phyloP scores from a whole-genome alignment of 1,284 basidiomycete species.

The Puccinia coronata region DNA sequence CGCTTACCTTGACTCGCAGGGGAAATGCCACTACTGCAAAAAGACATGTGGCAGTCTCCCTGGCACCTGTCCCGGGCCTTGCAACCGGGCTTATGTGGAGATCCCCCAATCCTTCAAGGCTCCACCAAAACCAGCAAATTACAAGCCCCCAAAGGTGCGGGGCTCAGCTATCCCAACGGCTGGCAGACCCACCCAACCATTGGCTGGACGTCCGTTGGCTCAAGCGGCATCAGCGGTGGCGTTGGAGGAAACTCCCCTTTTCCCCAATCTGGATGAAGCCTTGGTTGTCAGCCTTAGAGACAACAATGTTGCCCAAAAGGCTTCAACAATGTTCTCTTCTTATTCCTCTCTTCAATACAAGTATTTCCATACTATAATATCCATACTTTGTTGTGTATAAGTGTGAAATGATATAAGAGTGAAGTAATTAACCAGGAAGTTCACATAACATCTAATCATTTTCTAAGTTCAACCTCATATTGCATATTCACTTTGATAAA shows the following conservation, averaged over 20 bases:
- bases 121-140: background rate
- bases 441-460: no score
- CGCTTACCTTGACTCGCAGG: background rate
- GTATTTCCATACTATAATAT: no score
- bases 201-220: background rate
- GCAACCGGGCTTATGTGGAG: background rate
- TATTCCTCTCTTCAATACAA: no score
- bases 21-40: conserved; percentile 18
- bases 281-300: background rate
- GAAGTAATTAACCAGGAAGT: no score
- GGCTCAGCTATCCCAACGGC: background rate
- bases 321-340: no score
- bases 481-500: no score
- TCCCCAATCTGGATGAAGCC: background rate
- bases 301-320: no score
- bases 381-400: no score
- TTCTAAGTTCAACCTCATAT: no score
- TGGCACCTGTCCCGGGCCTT: background rate
- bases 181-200: background rate
- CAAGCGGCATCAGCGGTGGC: background rate
- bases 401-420: no score
- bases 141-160: background rate
- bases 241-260: background rate
- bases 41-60: background rate
- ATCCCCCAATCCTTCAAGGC: background rate